Evolutionary conservation across 2,329 filamentous ascomycete genomes (phyloP).

Genomic region (Colletotrichum euphorbiae): DNA sequence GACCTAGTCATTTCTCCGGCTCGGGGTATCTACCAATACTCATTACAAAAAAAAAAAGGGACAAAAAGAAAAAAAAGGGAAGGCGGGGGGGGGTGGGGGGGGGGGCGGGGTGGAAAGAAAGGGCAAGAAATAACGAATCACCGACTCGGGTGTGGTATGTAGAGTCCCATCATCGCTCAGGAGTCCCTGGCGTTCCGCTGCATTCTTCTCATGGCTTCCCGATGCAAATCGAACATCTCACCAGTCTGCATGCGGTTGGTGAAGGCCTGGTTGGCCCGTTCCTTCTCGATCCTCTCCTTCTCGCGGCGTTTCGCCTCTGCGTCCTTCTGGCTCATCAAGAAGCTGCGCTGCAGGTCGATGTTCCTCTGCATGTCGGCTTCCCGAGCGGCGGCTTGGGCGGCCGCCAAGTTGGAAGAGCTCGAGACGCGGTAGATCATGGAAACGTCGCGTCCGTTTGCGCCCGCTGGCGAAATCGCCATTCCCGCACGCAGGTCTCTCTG

Average conservation of each 20-base stretch:
- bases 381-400: slow-evolving; percentile 45
- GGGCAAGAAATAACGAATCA: background rate
- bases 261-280: slow-evolving; percentile 71
- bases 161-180: background rate
- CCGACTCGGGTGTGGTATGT: background rate
- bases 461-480: slow-evolving; percentile 48
- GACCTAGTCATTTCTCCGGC: slow-evolving; percentile 6
- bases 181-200: slow-evolving; percentile 63
- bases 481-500: slow-evolving; percentile 68
- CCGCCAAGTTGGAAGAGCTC: slow-evolving; percentile 45
- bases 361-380: slow-evolving; percentile 58
- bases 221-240: slow-evolving; percentile 80
- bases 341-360: slow-evolving; percentile 65
- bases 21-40: slow-evolving; percentile 37
- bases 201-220: slow-evolving; percentile 83
- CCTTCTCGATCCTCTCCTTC: slow-evolving; percentile 66
- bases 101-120: background rate
- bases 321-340: slow-evolving; percentile 71
- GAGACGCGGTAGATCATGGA: slow-evolving; percentile 47
- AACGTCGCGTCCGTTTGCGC: slow-evolving; percentile 51
- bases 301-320: slow-evolving; percentile 71
- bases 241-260: slow-evolving; percentile 82
- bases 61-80: background rate
- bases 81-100: too few relatives aligned
- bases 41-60: background rate